Conservation (phyloP, 192 early-diverging fungal genomes). For the Rhizophagus clarus region DNA sequence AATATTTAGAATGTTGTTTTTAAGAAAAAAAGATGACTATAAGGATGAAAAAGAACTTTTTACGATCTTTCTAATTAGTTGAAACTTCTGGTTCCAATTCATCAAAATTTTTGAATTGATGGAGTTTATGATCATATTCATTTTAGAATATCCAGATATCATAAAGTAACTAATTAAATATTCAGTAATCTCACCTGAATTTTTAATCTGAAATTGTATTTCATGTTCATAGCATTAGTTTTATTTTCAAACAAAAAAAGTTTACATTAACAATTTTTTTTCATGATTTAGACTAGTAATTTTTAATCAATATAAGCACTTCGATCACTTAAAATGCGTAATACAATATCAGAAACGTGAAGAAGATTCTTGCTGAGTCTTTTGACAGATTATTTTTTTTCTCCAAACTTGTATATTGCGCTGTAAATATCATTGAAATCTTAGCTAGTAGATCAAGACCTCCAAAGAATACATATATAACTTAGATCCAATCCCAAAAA, state of each 20-base stretch:
- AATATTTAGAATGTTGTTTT: neutral
- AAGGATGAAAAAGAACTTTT: neutral
- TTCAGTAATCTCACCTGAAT: conserved; percentile 7
- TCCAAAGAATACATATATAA: too few species aligned
- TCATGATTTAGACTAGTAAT: too few species aligned
- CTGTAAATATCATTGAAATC: too few species aligned
- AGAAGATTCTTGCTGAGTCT: too few species aligned
- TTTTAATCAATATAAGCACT: too few species aligned
- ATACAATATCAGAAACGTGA: too few species aligned
- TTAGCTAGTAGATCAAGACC: too few species aligned
- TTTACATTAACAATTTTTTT: too few species aligned
- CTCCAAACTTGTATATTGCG: too few species aligned
- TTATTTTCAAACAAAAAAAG: neutral
- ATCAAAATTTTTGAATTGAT: conserved; percentile 23
- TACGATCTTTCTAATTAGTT: conserved; percentile 7
- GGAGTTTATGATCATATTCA: conserved; percentile 1
- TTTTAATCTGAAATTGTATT: conserved; percentile 13
- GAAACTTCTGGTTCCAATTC: conserved; percentile 18
- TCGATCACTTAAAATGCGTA: too few species aligned
- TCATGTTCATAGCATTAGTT: neutral
- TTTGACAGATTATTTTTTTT: too few species aligned
- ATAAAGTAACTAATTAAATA: conserved; percentile 11
- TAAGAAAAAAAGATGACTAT: conserved; percentile 8
- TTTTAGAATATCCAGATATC: conserved; percentile 14
- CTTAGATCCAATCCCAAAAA: too few species aligned